phyloP scores from a whole-genome alignment of 805 yeast genomes.

The Wickerhamiella vanderwaltii region DNA sequence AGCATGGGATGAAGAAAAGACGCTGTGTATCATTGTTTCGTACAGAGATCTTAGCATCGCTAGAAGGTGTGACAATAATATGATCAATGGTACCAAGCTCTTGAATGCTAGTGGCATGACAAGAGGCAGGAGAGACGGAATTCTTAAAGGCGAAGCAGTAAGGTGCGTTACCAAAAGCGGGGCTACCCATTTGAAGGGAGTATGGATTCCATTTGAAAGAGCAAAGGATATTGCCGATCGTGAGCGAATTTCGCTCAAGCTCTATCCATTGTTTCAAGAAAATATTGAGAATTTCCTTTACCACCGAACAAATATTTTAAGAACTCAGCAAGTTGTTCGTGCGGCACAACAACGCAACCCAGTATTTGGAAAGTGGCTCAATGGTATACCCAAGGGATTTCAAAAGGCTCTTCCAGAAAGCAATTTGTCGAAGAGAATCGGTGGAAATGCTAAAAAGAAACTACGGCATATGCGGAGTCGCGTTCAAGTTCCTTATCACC shows the following conservation, averaged over 20 bases:
- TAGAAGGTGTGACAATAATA: slow-evolving; percentile 22
- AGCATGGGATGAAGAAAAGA: slow-evolving; percentile 20
- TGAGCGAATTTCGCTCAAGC: slow-evolving; percentile 14
- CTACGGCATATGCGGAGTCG: too few relatives aligned
- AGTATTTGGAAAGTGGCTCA: slow-evolving; percentile 16
- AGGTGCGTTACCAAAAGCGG: slow-evolving; percentile 22
- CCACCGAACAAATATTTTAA: slow-evolving; percentile 26
- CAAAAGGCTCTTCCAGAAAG: too few relatives aligned
- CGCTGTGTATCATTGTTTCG: slow-evolving; percentile 20
- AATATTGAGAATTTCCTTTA: slow-evolving; percentile 24
- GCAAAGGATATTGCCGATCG: slow-evolving; percentile 19
- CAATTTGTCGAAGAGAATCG: too few relatives aligned
- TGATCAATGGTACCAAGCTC: slow-evolving; percentile 24
- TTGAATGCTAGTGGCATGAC: slow-evolving; percentile 19
- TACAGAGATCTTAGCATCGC: slow-evolving; percentile 14
- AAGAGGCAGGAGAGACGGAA: slow-evolving; percentile 23
- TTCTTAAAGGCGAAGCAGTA: slow-evolving; percentile 18
- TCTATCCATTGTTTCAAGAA: slow-evolving; percentile 20
- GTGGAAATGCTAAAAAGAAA: too few relatives aligned
- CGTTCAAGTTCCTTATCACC: too few relatives aligned
- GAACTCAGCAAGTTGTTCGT: slow-evolving; percentile 27
- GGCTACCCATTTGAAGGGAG: slow-evolving; percentile 21
- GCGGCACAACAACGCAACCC: slow-evolving; percentile 25
- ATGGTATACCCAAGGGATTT: slow-evolving; percentile 15
- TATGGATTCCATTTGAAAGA: slow-evolving; percentile 23